These are phyloP conservation scores for Spencermartinsiella europaea DNA, from an alignment of 805 yeast species.

Conservation along the genomic window DNA sequence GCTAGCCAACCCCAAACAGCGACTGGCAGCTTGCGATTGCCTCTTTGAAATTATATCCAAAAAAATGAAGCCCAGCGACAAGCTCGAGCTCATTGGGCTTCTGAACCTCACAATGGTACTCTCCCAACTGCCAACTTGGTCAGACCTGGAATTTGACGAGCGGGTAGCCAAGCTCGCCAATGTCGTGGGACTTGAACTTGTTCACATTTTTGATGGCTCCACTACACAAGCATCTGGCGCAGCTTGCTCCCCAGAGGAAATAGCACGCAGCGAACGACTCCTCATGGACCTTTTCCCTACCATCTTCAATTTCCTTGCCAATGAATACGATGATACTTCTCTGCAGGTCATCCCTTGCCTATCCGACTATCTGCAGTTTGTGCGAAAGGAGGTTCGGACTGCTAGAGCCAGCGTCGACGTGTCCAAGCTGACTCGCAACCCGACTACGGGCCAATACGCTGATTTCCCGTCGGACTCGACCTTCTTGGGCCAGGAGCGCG, in stretches of 20 bases:
- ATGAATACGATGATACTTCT: constrained; percentile 86
- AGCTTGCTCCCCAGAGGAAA: constrained; percentile 17
- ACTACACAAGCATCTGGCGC: constrained; percentile 19
- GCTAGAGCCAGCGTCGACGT: constrained; percentile 38
- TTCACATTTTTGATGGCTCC: constrained; percentile 55
- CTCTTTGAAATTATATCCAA: constrained; percentile 63
- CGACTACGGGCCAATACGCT: constrained; percentile 19
- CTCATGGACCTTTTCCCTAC: constrained; percentile 66
- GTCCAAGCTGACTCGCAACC: constrained; percentile 31
- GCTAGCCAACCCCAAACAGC: constrained; percentile 44
- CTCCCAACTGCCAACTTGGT: constrained; percentile 35
- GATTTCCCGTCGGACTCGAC: constrained; percentile 26
- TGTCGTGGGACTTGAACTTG: constrained; percentile 68
- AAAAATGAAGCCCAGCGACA: constrained; percentile 71
- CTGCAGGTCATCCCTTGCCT: constrained; percentile 78
- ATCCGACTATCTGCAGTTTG: constrained; percentile 62
- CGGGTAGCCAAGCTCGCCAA: constrained; percentile 68
- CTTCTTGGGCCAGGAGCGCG: constrained; percentile 34
- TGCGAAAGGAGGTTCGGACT: constrained; percentile 50
- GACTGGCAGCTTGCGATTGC: constrained; percentile 52
- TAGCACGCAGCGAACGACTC: constrained; percentile 38
- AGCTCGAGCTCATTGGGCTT: constrained; percentile 62
- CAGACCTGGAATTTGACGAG: constrained; percentile 66
- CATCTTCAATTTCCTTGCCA: constrained; percentile 61
- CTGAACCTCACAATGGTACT: constrained; percentile 58